phyloP scores from a whole-genome alignment of 768 basidiomycete species.

The Pisolithus marmoratus region DNA sequence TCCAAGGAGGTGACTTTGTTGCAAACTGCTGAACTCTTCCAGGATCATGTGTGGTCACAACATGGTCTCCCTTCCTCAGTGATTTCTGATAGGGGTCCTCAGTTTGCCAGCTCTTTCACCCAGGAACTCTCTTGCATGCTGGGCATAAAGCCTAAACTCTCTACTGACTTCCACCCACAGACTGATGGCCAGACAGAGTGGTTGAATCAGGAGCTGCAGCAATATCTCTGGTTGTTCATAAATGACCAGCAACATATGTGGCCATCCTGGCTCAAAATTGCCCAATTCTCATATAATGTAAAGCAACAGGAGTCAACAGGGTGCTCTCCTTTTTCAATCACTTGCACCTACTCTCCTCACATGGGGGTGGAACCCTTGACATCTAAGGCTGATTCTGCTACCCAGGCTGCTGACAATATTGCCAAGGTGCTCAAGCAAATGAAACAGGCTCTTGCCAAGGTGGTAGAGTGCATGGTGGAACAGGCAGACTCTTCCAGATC shows the following conservation, averaged over 20 bases:
- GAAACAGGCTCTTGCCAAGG: neutral
- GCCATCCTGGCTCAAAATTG: neutral
- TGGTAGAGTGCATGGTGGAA: neutral
- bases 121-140: neutral
- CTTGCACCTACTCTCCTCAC: neutral
- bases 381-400: neutral
- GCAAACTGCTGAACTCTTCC: conserved; percentile 9
- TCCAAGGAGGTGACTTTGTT: neutral
- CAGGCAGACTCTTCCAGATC: neutral
- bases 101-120: neutral
- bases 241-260: neutral
- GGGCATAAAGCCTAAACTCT: conserved; percentile 4
- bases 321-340: neutral
- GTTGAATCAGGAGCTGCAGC: conserved; percentile 11
- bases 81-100: neutral
- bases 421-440: neutral
- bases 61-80: neutral
- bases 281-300: neutral
- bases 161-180: conserved; percentile 33
- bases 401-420: neutral
- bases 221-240: conserved; percentile 8
- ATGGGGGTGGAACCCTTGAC: neutral
- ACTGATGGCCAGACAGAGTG: conserved; percentile 23
- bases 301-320: neutral
- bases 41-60: conserved; percentile 1